These are phyloP conservation scores for Grosmannia clavigera DNA, from an alignment of 2,329 filamentous ascomycete species.

Conservation along the genomic window DNA sequence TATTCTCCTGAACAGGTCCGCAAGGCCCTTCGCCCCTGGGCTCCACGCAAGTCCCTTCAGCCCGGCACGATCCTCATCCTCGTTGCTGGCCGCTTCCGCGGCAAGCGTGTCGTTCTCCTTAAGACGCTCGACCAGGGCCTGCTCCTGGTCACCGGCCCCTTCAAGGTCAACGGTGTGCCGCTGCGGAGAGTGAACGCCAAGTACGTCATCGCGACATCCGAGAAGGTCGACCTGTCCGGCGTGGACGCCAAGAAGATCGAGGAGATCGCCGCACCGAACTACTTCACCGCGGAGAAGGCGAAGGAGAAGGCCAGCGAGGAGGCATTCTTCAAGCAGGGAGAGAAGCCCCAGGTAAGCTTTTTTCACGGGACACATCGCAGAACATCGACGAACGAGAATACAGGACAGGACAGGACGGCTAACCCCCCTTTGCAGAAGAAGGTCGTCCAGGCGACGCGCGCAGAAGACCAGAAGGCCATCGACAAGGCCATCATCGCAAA, in stretches of 20 bases:
- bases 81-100: slow-evolving; percentile 97
- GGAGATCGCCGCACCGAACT: slow-evolving; percentile 63
- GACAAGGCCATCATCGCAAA: slow-evolving; percentile 90
- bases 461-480: slow-evolving; percentile 94
- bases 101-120: slow-evolving; percentile 98
- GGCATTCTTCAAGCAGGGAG: slow-evolving; percentile 98
- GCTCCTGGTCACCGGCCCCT: slow-evolving; percentile 96
- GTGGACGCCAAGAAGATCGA: slow-evolving; percentile 85
- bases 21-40: slow-evolving; percentile 82
- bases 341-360: slow-evolving; percentile 80
- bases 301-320: slow-evolving; percentile 96
- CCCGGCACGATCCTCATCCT: slow-evolving; percentile 97
- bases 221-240: slow-evolving; percentile 72
- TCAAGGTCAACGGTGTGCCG: slow-evolving; percentile 99
- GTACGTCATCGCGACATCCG: slow-evolving; percentile 86
- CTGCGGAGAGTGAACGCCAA: slow-evolving; percentile 87
- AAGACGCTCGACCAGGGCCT: slow-evolving; percentile 96
- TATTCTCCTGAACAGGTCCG: slow-evolving; percentile 54
- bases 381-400: no score
- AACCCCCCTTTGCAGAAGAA: slow-evolving; percentile 65
- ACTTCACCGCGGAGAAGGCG: slow-evolving; percentile 93
- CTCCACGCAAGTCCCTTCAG: slow-evolving; percentile 78
- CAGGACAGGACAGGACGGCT: slow-evolving; percentile 15
- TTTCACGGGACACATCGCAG: no score
- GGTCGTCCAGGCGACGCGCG: slow-evolving; percentile 80